Conservation (phyloP, 176 grass and related monocot species). For the Triticum urartu region DNA sequence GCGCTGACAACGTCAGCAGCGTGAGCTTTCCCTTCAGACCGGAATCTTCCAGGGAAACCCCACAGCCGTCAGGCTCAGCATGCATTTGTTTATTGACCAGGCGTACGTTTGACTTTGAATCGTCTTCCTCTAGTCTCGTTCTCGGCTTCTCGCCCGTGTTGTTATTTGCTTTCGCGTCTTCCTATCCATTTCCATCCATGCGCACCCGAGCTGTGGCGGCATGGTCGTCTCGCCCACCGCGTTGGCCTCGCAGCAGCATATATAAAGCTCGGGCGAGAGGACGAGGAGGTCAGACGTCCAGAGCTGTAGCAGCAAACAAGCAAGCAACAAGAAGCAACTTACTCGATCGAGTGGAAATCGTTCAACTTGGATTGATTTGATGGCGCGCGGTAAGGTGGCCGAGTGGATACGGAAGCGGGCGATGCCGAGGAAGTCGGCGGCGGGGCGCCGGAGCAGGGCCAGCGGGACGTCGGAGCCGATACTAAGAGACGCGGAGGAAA, state of each 20-base stretch:
- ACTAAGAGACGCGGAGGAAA: background rate
- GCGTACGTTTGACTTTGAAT: conserved; percentile 24
- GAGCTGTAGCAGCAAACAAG: background rate
- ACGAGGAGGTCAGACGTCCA: conserved; percentile 1
- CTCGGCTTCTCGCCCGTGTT: background rate
- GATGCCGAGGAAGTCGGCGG: conserved; percentile 14
- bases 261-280: conserved; percentile 30
- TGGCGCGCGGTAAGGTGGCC: conserved; percentile 29
- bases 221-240: background rate
- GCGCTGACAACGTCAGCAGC: background rate
- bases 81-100: conserved; percentile 2
- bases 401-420: conserved; percentile 45
- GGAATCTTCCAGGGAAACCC: conserved; percentile 27
- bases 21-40: background rate
- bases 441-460: background rate
- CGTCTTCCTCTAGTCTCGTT: conserved; percentile 19
- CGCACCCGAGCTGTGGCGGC: background rate
- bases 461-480: background rate
- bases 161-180: background rate
- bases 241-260: background rate
- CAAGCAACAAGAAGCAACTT: background rate
- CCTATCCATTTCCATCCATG: background rate
- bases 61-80: background rate
- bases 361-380: background rate
- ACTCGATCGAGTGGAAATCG: background rate